phyloP scores from a whole-genome alignment of 176 grass and related monocot genomes.

The Oryza coarctata region DNA sequence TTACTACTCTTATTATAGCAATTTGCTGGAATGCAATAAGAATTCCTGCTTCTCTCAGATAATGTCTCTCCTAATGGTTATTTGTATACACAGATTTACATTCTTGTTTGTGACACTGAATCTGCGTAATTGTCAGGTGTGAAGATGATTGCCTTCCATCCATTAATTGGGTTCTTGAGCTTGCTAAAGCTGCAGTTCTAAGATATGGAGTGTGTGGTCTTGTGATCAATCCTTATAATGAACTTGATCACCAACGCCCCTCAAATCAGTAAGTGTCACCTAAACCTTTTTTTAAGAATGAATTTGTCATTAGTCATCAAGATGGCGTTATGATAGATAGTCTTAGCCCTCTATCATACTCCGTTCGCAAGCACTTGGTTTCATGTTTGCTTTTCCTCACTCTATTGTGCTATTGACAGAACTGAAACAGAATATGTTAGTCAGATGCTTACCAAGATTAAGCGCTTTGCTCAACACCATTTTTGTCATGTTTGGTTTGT shows the following conservation, averaged over 20 bases:
- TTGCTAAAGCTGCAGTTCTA: constrained; percentile 83
- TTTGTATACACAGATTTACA: neutral
- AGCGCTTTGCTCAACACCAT: constrained; percentile 95
- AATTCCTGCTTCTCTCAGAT: neutral
- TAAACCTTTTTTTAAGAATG: neutral
- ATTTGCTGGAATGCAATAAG: constrained; percentile 6
- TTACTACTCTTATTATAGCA: neutral
- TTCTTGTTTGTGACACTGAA: neutral
- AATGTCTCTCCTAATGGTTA: neutral
- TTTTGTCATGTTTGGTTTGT: constrained; percentile 99
- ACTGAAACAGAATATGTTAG: constrained; percentile 97
- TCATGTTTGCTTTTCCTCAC: constrained; percentile 3
- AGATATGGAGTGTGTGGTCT: constrained; percentile 88
- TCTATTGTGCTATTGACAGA: constrained; percentile 48
- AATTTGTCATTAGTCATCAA: neutral
- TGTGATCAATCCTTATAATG: constrained; percentile 98
- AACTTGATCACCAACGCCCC: constrained; percentile 91
- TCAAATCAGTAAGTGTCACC: constrained; percentile 60
- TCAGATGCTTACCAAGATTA: constrained; percentile 86
- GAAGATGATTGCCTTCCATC: constrained; percentile 88
- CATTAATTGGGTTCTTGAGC: constrained; percentile 78
- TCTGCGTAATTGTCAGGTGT: constrained; percentile 50
- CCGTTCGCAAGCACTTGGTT: neutral
- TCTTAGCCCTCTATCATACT: neutral
- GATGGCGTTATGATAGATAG: constrained; percentile 8